Base-by-base conservation (phyloP, 2,329 filamentous ascomycete genomes). In the Samsoniella hepiali region DNA sequence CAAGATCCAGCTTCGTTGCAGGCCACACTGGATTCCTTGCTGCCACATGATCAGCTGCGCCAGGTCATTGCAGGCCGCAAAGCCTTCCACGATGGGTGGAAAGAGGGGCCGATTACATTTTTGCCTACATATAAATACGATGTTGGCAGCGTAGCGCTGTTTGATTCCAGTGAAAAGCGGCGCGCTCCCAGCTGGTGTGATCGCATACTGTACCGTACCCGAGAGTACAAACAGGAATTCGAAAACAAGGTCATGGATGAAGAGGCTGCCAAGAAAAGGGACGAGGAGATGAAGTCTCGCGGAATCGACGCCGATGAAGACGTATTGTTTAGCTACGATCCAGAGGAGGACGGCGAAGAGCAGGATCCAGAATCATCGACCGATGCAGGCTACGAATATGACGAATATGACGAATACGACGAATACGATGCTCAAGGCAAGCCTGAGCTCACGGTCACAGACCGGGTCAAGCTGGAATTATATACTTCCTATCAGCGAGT, bases 61-160 rank as follows among this genome's bases (percentile, higher is more conserved):
- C 84, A 87, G 63, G 85, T 91, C 64, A 93, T 96, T 69, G 86
- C 84, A 67, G 78, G 86, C 45, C 84, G 86, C n/a, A 95, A 90
- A 72, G 87, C 88, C 0, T 96, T 99, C 66, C 86, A 96, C 65
- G 91, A 97, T 66, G 94, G 93, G 1, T 99, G 95, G 93, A 84
- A 84, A 58, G 95, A 99, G 79, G 95, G 93, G 0, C 82, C 87
- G 0, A 93, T 99, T 63, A 86, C 86, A 1, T 99, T 99, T 71
- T 74, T 98, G 17, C 95, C 95, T 1, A 96, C 95, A 0, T 99
- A 99, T 76, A 99, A 99, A 75, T 99, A 99, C 69, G 96, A 99
- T 71, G 82, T 97, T 34, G 95, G 95, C n/a, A 96, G 90, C 36
- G 86, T 97, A 38, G 91, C 91, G 2, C 84, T 93, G 36, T 99